These are phyloP conservation scores for Calonectria montana DNA, from an alignment of 2,329 filamentous ascomycete species.

Conservation along the genomic window DNA sequence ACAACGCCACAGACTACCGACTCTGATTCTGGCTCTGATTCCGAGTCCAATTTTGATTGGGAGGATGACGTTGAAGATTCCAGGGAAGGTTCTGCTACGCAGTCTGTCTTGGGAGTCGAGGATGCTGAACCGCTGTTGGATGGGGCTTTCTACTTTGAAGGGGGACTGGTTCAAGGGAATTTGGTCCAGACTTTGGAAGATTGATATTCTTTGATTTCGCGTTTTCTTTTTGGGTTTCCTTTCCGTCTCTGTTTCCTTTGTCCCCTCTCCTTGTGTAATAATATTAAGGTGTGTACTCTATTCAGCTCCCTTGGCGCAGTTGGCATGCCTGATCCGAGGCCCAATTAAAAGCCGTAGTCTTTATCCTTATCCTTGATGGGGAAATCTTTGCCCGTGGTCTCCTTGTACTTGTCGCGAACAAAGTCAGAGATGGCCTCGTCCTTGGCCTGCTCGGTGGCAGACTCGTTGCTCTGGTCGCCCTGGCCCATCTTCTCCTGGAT, in stretches of 20 bases:
- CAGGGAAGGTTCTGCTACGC: not conserved
- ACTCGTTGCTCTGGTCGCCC: constrained; percentile 78
- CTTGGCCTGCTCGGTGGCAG: constrained; percentile 83
- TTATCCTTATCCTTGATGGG: constrained; percentile 76
- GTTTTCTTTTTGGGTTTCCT: not conserved
- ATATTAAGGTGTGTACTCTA: not conserved
- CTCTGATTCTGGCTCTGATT: too few relatives aligned
- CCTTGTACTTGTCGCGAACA: constrained; percentile 79
- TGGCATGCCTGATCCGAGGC: not conserved
- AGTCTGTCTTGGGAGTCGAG: not conserved
- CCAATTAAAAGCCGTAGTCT: constrained; percentile 43
- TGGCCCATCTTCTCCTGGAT: constrained; percentile 81
- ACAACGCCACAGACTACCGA: not conserved
- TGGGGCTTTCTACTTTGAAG: not conserved
- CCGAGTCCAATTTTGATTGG: not conserved
- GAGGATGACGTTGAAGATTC: not conserved
- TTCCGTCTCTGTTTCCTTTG: not conserved
- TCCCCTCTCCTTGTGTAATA: not conserved
- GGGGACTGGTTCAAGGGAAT: not conserved
- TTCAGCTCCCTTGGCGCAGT: not conserved
- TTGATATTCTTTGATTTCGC: not conserved
- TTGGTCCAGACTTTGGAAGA: not conserved
- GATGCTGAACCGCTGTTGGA: not conserved
- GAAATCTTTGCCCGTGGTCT: constrained; percentile 73
- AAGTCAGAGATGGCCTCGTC: constrained; percentile 82